These are phyloP conservation scores for Porogramme epimiltina DNA, from an alignment of 1,284 basidiomycete species.

Conservation along the genomic window DNA sequence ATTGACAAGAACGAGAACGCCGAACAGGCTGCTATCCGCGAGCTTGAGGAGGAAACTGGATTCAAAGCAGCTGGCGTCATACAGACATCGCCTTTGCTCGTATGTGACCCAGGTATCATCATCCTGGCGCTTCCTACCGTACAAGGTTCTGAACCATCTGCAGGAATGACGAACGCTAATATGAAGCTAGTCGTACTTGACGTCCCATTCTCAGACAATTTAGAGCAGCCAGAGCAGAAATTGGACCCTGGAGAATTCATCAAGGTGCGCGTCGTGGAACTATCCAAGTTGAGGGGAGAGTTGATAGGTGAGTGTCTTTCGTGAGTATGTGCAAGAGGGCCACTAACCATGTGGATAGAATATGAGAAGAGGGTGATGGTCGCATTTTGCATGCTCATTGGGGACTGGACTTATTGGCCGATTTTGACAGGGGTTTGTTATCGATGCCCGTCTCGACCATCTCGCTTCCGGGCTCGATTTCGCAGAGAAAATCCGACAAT, in stretches of 20 bases:
- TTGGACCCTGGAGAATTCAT: slow-evolving; percentile 87
- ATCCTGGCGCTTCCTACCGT: background rate
- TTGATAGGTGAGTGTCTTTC: slow-evolving; percentile 55
- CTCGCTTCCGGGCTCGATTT: slow-evolving; percentile 73
- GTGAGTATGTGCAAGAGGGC: background rate
- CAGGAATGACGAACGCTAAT: slow-evolving; percentile 83
- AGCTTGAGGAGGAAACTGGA: slow-evolving; percentile 91
- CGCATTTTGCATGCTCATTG: no score
- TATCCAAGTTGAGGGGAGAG: slow-evolving; percentile 61
- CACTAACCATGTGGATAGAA: slow-evolving; percentile 40
- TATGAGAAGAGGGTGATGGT: slow-evolving; percentile 68
- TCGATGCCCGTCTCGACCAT: slow-evolving; percentile 78
- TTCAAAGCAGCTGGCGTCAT: slow-evolving; percentile 68
- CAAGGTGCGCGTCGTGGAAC: slow-evolving; percentile 68
- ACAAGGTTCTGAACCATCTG: background rate
- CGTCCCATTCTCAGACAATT: slow-evolving; percentile 59
- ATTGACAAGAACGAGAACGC: slow-evolving; percentile 83
- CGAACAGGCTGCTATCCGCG: slow-evolving; percentile 78
- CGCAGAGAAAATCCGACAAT: slow-evolving; percentile 35
- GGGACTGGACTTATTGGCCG: background rate
- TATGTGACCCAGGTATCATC: slow-evolving; percentile 72
- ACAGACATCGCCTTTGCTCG: slow-evolving; percentile 70
- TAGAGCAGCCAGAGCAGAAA: slow-evolving; percentile 63
- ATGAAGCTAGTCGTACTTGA: slow-evolving; percentile 76
- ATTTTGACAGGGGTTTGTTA: slow-evolving; percentile 58